Conservation (phyloP, 2,329 filamentous ascomycete genomes). For the Xylariales sp. region DNA sequence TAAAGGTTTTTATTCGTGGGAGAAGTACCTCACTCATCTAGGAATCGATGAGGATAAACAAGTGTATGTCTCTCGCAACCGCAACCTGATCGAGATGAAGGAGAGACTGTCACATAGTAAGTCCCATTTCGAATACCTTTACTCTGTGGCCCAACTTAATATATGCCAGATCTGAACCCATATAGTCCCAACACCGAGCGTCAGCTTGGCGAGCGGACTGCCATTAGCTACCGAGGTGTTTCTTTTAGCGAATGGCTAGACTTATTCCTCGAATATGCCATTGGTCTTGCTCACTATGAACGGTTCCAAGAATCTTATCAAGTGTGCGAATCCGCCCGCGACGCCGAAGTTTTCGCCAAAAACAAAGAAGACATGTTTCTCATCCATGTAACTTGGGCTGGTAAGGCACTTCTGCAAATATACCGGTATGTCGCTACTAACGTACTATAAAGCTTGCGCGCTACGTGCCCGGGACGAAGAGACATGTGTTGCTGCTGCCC, state of each 20-base stretch:
- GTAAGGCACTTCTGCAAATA: constrained; percentile 56
- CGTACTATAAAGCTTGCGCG: constrained; percentile 73
- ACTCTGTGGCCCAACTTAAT: constrained; percentile 35
- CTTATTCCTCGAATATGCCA: constrained; percentile 87
- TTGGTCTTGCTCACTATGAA: constrained; percentile 76
- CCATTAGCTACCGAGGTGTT: constrained; percentile 72
- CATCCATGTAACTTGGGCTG: constrained; percentile 82
- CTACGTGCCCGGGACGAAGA: constrained; percentile 84
- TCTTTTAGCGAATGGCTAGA: constrained; percentile 88
- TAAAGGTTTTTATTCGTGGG: constrained; percentile 74
- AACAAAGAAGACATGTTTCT: constrained; percentile 73
- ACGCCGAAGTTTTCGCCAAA: constrained; percentile 85
- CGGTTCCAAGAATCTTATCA: constrained; percentile 80
- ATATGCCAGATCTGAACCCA: constrained; percentile 49
- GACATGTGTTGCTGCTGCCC: constrained; percentile 75
- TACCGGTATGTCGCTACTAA: constrained; percentile 30
- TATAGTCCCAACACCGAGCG: constrained; percentile 49
- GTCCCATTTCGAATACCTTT: constrained; percentile 37
- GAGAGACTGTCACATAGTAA: constrained; percentile 66
- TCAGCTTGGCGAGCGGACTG: constrained; percentile 44
- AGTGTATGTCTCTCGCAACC: constrained; percentile 49
- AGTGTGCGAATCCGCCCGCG: constrained; percentile 79
- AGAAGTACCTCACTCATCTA: constrained; percentile 71
- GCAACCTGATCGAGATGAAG: constrained; percentile 65
- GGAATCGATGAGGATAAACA: constrained; percentile 56